Evolutionary conservation across 345 rosid genomes (phyloP), one percentile per base, ranked within the genome.

Genomic region (Boechera divaricarpa): DNA sequence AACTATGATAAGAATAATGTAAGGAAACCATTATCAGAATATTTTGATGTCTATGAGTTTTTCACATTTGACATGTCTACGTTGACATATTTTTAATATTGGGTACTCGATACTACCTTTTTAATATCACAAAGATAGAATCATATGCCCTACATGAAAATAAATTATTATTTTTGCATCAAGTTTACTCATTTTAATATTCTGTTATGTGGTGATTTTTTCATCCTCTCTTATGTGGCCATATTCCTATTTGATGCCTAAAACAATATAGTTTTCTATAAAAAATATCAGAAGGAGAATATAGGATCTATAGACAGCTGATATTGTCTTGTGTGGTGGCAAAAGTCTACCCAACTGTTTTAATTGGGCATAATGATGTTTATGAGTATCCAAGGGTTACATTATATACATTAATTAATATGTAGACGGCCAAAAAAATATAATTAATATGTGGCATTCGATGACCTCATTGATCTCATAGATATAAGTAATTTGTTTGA

Each of bases 361-460:
- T 49, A 47, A 63, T 71, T 71, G 38, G 54, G 72, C 51, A 47
- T 35, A 63, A 71, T 71, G 67, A 72, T 77, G 77, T 71, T 77
- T 66, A 49, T 59, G 77, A 72, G 77, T 51, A 78, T 72, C 69
- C 73, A 72, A 72, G 31, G 63, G 67, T 72, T 72, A 73, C 63
- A 41, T 15, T 57, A 7, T 48, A 36, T 55, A n/a, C 16, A 57
- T 39, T 49, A 63, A 39, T 36, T 63, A 35, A 48, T 67, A 53
- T 33, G 10, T 16, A 42, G 80, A 53, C 69, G 54, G 74, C 74
- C 68, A 13, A 49, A 12, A 1, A 8, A 2, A 33, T 33, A 0
- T 39, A 21, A 35, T 31, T 68, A 31, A 38, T 75, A 58, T 58
- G 39, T 48, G n/a, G 55, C 45, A 68, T 58, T 67, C 2, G 41